A percentile compares a stretch with the other conserved stretches of the same genome.
Conservation (phyloP, 345 rosid genomes). For the Dipteronia dyeriana region DNA sequence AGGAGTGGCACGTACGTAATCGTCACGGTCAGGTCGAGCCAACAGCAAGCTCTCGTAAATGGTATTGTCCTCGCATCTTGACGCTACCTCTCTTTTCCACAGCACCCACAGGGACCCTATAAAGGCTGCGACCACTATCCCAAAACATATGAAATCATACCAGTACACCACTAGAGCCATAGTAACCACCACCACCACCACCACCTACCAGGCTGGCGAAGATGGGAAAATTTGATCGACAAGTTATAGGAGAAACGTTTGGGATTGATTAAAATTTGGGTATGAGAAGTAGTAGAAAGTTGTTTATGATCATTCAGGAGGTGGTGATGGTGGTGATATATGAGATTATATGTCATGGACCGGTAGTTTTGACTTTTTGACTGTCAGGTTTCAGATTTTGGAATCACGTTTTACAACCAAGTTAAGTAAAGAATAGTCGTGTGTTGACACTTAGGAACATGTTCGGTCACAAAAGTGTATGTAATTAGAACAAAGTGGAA, state of each 20-base stretch:
- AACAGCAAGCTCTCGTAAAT: constrained; percentile 46
- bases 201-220: not conserved
- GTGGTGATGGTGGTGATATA: not conserved
- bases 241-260: not conserved
- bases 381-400: constrained; percentile 28
- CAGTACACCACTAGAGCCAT: constrained; percentile 66
- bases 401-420: not conserved
- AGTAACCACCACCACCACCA: constrained; percentile 1
- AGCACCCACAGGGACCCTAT: constrained; percentile 58
- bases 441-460: not conserved
- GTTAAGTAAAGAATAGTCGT: constrained; percentile 1
- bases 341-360: not conserved
- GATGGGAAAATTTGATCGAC: not conserved
- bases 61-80: constrained; percentile 30
- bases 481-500: constrained; percentile 1
- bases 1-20: constrained; percentile 29
- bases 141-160: constrained; percentile 82
- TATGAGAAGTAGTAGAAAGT: not conserved
- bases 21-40: constrained; percentile 35
- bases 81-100: constrained; percentile 50
- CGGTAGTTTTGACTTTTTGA: constrained; percentile 53
- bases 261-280: not conserved
- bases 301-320: not conserved
- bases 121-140: constrained; percentile 59
- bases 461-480: not conserved